Base-by-base conservation (phyloP, 768 basidiomycete genomes). In the Mycena rosella region DNA sequence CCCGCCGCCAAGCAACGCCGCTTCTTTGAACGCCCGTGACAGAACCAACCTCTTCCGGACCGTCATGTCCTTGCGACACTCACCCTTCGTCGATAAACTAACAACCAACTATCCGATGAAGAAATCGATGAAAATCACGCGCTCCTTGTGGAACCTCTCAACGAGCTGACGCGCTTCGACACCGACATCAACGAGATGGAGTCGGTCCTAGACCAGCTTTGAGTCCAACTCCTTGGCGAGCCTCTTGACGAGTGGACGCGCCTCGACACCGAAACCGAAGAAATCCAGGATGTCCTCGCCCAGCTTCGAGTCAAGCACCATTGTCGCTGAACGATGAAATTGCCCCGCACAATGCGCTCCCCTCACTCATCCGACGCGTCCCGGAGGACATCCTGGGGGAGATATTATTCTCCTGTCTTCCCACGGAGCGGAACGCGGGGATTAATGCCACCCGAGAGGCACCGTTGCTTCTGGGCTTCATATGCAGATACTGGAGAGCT, bases 321-420 rank as follows among this genome's bases (percentile, higher is more conserved):
- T n/a, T n/a, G 44, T 6, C 20, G n/a, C 34, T 61, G 22, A 38
- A 40, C 8, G 15, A 18, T 2, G 51, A 48, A 8, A 60, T 67
- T 20, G 44, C n/a, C 6, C 7, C 47, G 0, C 14, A 56, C 45
- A 47, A 45, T 20, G 38, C 60, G 0, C 56, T 68, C 20, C 9
- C 58, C 20, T 55, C 67, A 18, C 62, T 56, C 26, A 45, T 68
- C 5, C 67, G 67, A 0, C 67, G 60, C 14, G 10, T 63, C 38
- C 55, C 67, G 7, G 13, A 26, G 18, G 47, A 68, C 11, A 45
- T 68, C 6, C 24, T 68, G 15, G 40, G 53, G 29, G 56, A 63
- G 27, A 68, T 68, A 27, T 68, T 68, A 40, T 17, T 52, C n/a
- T 38, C 30, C 11, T 64, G 54, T 24, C 42, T 58, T 14, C 62